phyloP scores from a whole-genome alignment of 1,139 yeast species.

The Spathaspora jeffriesii region DNA sequence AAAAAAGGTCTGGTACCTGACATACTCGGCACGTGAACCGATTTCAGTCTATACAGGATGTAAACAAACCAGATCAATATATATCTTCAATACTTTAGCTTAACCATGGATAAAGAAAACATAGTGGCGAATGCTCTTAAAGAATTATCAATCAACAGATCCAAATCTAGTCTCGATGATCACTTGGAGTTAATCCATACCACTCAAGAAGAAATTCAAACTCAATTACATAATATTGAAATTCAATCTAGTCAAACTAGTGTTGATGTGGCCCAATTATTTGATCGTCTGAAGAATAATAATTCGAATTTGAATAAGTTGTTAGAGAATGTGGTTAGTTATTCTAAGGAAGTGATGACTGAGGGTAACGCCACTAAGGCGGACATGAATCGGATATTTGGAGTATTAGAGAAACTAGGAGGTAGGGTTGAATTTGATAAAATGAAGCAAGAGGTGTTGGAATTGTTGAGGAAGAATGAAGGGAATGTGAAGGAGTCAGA shows the following conservation, averaged over 20 bases:
- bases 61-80: background rate
- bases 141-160: slow-evolving; percentile 26
- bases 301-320: slow-evolving; percentile 38
- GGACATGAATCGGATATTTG: slow-evolving; percentile 26
- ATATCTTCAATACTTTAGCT: too few relatives aligned
- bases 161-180: slow-evolving; percentile 24
- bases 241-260: slow-evolving; percentile 34
- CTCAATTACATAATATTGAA: slow-evolving; percentile 32
- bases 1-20: too few relatives aligned
- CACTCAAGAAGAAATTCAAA: slow-evolving; percentile 28
- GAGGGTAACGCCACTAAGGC: slow-evolving; percentile 40
- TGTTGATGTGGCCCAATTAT: slow-evolving; percentile 37
- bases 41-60: background rate
- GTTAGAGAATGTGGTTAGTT: slow-evolving; percentile 31
- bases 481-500: background rate
- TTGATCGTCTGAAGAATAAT: slow-evolving; percentile 43
- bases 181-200: slow-evolving; percentile 29
- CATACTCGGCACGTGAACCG: too few relatives aligned
- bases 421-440: background rate
- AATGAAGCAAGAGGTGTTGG: background rate
- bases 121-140: slow-evolving; percentile 16
- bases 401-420: slow-evolving; percentile 12
- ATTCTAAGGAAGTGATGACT: slow-evolving; percentile 35
- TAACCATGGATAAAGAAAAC: slow-evolving; percentile 1
- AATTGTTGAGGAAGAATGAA: background rate